These are phyloP conservation scores for Vachellia collinsii DNA, from an alignment of 306 rosid genomes.

Conservation along the genomic window DNA sequence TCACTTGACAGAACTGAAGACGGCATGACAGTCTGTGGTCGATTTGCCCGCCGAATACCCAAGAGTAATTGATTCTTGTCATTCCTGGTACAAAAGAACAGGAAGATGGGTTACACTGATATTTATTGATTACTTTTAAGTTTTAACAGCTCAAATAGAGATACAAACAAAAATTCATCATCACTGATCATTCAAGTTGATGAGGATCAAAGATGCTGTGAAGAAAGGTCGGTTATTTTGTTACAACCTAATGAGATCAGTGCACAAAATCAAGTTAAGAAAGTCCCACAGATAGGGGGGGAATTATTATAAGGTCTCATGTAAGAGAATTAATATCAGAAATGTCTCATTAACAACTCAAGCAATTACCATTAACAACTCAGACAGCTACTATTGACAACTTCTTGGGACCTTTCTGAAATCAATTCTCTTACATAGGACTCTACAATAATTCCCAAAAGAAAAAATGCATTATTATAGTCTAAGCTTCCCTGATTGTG, in stretches of 20 bases:
- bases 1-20: conserved; percentile 79
- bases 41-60: conserved; percentile 76
- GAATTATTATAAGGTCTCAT: no score
- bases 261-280: neutral
- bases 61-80: conserved; percentile 21
- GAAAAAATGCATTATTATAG: neutral
- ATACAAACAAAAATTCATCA: neutral
- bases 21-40: conserved; percentile 75
- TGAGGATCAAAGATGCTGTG: neutral
- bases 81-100: conserved; percentile 8
- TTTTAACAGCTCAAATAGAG: neutral
- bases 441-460: no score
- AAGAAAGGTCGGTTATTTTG: neutral
- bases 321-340: no score
- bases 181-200: neutral
- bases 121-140: neutral
- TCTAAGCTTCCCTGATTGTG: neutral
- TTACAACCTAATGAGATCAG: neutral
- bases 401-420: no score
- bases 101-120: neutral
- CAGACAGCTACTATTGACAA: no score
- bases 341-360: no score
- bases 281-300: conserved; percentile 27
- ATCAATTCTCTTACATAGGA: no score
- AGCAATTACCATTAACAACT: no score